These are phyloP conservation scores for Rhizopogon roseolus DNA, from an alignment of 768 basidiomycete species.

Conservation along the genomic window DNA sequence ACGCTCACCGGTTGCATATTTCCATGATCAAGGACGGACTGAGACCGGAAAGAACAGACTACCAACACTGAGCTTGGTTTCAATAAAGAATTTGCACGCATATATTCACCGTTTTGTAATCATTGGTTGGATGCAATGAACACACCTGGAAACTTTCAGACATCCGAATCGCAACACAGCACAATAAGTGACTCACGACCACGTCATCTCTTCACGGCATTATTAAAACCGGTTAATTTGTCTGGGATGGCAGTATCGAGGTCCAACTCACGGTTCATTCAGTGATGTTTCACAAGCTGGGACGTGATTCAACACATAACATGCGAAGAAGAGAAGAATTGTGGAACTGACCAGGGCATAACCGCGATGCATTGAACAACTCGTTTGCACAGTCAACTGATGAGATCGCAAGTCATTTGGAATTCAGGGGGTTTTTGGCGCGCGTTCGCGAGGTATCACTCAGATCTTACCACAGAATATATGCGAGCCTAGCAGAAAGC, in stretches of 20 bases:
- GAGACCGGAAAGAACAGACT: conserved; percentile 85
- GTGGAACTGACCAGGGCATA: conserved; percentile 64
- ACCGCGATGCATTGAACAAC: conserved; percentile 67
- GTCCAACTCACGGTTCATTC: conserved; percentile 61
- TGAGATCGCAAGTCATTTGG: conserved; percentile 3
- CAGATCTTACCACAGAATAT: conserved; percentile 67
- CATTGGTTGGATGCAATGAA: conserved; percentile 81
- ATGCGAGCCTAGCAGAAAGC: conserved; percentile 59
- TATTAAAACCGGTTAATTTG: neutral
- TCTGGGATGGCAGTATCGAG: neutral
- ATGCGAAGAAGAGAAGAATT: neutral
- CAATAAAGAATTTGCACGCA: conserved; percentile 5
- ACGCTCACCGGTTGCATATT: conserved; percentile 67
- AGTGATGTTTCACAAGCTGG: conserved; percentile 78
- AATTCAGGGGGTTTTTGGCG: neutral
- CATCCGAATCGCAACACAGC: neutral
- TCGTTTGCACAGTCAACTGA: conserved; percentile 83
- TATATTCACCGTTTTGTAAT: conserved; percentile 81
- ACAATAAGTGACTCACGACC: conserved; percentile 36
- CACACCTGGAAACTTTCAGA: conserved; percentile 48
- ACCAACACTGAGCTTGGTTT: conserved; percentile 4
- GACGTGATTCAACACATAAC: conserved; percentile 2
- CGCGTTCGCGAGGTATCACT: neutral
- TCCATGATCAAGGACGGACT: conserved; percentile 73
- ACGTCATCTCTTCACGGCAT: conserved; percentile 47